Evolutionary conservation across 1,284 basidiomycete species (phyloP).

Genomic region (Sanghuangporus weigelae): DNA sequence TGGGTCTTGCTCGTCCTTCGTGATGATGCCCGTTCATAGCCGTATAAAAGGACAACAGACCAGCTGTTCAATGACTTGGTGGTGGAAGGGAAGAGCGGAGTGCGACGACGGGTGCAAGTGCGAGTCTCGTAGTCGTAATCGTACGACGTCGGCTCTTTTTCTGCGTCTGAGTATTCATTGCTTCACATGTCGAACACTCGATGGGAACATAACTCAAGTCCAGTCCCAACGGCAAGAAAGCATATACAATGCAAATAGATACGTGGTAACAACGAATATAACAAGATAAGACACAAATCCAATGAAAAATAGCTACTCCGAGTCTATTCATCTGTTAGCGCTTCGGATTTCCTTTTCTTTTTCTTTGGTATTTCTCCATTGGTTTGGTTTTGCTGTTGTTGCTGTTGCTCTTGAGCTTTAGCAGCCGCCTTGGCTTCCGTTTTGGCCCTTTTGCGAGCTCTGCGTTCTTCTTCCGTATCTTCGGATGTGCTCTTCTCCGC

Average conservation of each 20-base stretch:
- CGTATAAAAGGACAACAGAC: neutral
- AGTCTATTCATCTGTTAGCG: slow-evolving; percentile 24
- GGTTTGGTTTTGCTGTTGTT: slow-evolving; percentile 14
- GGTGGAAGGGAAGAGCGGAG: neutral
- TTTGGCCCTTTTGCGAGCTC: slow-evolving; percentile 65
- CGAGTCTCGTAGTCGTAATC: neutral
- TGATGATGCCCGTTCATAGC: neutral
- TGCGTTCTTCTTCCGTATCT: slow-evolving; percentile 69
- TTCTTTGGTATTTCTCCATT: slow-evolving; percentile 62
- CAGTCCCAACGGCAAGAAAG: neutral
- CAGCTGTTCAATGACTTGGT: neutral
- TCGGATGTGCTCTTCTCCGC: slow-evolving; percentile 31
- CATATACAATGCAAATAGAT: neutral
- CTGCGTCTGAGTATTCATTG: neutral
- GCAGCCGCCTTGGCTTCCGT: slow-evolving; percentile 57
- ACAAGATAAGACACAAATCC: neutral
- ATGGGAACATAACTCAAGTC: neutral
- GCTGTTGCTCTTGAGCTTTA: neutral
- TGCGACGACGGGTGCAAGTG: neutral
- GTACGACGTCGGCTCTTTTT: neutral
- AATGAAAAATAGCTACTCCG: neutral
- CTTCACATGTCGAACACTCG: neutral
- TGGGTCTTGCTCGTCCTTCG: slow-evolving; percentile 31
- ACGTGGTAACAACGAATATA: neutral
- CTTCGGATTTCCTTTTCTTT: slow-evolving; percentile 66